These are phyloP conservation scores for Russula sp. DNA, from an alignment of 768 basidiomycete genomes.

Conservation along the genomic window DNA sequence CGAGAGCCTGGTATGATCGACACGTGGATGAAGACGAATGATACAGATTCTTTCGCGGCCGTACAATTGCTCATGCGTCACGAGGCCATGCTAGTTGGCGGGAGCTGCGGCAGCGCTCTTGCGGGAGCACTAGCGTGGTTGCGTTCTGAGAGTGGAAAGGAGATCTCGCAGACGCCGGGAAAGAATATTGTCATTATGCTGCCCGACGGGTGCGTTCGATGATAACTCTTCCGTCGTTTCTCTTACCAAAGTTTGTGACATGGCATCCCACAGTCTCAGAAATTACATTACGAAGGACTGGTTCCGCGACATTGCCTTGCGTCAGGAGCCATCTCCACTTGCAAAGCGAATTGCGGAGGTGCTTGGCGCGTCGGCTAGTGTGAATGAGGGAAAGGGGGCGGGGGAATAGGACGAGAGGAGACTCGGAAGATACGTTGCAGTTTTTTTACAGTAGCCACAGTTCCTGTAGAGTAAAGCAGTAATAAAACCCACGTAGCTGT, in stretches of 20 bases:
- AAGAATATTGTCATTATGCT: conserved; percentile 86
- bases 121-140: conserved; percentile 78
- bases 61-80: conserved; percentile 72
- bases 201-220: conserved; percentile 75
- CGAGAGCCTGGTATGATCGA: conserved; percentile 60
- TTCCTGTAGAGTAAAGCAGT: no score
- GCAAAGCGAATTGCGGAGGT: conserved; percentile 48
- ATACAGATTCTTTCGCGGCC: conserved; percentile 75
- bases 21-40: conserved; percentile 81
- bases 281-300: conserved; percentile 95
- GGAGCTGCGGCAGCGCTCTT: conserved; percentile 86
- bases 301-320: conserved; percentile 72
- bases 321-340: conserved; percentile 52
- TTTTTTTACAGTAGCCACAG: no score
- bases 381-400: background rate
- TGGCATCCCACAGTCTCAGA: conserved; percentile 54
- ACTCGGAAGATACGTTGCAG: background rate
- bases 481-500: no score
- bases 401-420: background rate
- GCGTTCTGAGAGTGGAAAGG: conserved; percentile 60
- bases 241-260: background rate
- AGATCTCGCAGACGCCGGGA: conserved; percentile 62
- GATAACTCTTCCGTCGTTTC: background rate
- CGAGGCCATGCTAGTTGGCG: conserved; percentile 91
- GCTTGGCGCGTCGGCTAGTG: conserved; percentile 31